Conservation (phyloP, 208 protist species). For the Wallacemonas sp. region DNA sequence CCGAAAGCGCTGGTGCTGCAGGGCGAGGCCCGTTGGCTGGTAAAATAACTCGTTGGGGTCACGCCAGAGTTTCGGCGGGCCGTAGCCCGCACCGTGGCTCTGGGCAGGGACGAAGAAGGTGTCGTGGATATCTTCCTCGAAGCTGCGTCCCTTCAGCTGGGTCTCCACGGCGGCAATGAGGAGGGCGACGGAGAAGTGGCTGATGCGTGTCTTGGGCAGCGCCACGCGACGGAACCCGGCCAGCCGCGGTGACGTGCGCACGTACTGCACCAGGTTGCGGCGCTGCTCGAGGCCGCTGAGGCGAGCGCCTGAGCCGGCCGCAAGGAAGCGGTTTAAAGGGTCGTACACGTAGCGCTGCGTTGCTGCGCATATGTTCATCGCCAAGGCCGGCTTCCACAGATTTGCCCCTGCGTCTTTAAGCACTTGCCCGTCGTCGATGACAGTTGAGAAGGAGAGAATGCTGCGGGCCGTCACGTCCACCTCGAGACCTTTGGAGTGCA, state of each 20-base stretch:
- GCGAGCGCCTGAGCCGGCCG: slow-evolving; percentile 16
- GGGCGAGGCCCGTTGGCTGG: slow-evolving; percentile 64
- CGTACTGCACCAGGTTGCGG: slow-evolving; percentile 64
- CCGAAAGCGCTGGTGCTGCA: slow-evolving; percentile 59
- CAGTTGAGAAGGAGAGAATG: slow-evolving; percentile 63
- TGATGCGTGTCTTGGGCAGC: slow-evolving; percentile 26
- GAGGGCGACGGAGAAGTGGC: slow-evolving; percentile 76
- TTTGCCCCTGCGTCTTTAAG: slow-evolving; percentile 41
- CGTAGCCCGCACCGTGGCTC: slow-evolving; percentile 68
- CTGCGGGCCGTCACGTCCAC: slow-evolving; percentile 52
- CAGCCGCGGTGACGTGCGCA: slow-evolving; percentile 34
- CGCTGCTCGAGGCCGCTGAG: slow-evolving; percentile 65
- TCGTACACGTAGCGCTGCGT: slow-evolving; percentile 46
- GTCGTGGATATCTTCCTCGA: slow-evolving; percentile 65
- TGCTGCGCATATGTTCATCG: slow-evolving; percentile 39
- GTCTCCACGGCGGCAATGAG: slow-evolving; percentile 76
- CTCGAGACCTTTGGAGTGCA: slow-evolving; percentile 37
- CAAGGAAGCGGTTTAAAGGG: slow-evolving; percentile 64
- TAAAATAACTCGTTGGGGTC: slow-evolving; percentile 85
- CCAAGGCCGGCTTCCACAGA: slow-evolving; percentile 17
- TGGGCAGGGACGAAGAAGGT: slow-evolving; percentile 69
- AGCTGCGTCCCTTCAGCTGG: slow-evolving; percentile 53
- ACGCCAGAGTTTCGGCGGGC: slow-evolving; percentile 67
- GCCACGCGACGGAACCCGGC: slow-evolving; percentile 15
- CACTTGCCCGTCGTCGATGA: slow-evolving; percentile 51